These are phyloP conservation scores for Xylaria acuta DNA, from an alignment of 495 filamentous ascomycete species.

Conservation along the genomic window DNA sequence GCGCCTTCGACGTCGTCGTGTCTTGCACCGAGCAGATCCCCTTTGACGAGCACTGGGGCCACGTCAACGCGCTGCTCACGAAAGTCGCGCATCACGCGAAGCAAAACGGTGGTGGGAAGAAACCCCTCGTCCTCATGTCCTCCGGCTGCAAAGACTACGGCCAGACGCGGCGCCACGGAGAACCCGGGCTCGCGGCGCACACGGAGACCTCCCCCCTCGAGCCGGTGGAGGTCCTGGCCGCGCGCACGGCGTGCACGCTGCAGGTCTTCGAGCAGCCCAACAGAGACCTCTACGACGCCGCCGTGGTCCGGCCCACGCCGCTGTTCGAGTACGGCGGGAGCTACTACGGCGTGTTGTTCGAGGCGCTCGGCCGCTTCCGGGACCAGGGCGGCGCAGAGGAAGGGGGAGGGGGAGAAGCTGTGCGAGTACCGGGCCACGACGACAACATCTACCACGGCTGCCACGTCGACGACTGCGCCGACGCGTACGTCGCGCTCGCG, in stretches of 20 bases:
- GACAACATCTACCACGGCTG: constrained; percentile 47
- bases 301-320: constrained; percentile 46
- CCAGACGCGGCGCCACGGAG: constrained; percentile 39
- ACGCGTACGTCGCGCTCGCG: constrained; percentile 50
- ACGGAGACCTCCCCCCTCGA: constrained; percentile 45
- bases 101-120: constrained; percentile 28
- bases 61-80: constrained; percentile 35
- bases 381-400: no score
- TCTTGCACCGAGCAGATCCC: constrained; percentile 45
- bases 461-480: constrained; percentile 54
- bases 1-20: constrained; percentile 43
- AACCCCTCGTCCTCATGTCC: constrained; percentile 47
- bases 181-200: constrained; percentile 40
- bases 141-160: constrained; percentile 57
- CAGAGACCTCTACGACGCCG: constrained; percentile 45
- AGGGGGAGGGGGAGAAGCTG: no score
- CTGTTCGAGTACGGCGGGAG: constrained; percentile 47
- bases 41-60: constrained; percentile 43
- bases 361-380: constrained; percentile 20
- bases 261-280: constrained; percentile 35
- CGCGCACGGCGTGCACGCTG: constrained; percentile 32
- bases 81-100: constrained; percentile 27
- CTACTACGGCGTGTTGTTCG: constrained; percentile 47
- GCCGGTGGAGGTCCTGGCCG: constrained; percentile 21
- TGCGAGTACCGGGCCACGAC: constrained; percentile 38